Percentiles rank a stretch among this genome's conserved stretches.
Evolutionary conservation across 1,284 basidiomycete genomes (phyloP).

Genomic region (Tylopilus sp.): DNA sequence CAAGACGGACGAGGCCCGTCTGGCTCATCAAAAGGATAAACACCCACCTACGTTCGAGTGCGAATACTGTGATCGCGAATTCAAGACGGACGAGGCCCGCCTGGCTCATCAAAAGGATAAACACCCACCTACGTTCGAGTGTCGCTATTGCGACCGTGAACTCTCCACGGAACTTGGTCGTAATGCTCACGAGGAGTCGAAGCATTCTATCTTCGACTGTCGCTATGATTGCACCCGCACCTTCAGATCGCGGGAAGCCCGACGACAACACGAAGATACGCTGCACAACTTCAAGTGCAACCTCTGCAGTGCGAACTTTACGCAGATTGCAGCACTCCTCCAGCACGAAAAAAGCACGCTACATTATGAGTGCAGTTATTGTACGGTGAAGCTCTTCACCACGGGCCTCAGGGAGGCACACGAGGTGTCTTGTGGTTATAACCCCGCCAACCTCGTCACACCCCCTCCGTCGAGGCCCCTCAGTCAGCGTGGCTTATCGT

Average conservation of each 20-base stretch:
- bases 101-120: background rate
- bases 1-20: background rate
- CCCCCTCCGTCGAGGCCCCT: too few species aligned
- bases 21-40: background rate
- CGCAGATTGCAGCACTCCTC: background rate
- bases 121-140: constrained; percentile 7
- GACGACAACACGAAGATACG: constrained; percentile 1
- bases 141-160: constrained; percentile 15
- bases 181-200: constrained; percentile 7
- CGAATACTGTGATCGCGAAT: background rate
- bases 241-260: background rate
- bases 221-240: background rate
- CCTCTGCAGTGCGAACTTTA: constrained; percentile 11
- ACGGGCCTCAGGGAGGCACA: constrained; percentile 5
- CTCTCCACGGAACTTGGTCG: constrained; percentile 7
- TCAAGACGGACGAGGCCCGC: background rate
- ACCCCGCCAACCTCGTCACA: background rate
- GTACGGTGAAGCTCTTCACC: constrained; percentile 1
- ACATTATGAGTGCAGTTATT: constrained; percentile 18
- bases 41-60: background rate
- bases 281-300: constrained; percentile 11
- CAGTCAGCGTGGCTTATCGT: background rate
- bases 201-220: constrained; percentile 14
- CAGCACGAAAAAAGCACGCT: constrained; percentile 12
- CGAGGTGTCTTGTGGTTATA: constrained; percentile 5